Evolutionary conservation across 192 early-diverging fungal genomes (phyloP).

Genomic region (Podila minutissima): DNA sequence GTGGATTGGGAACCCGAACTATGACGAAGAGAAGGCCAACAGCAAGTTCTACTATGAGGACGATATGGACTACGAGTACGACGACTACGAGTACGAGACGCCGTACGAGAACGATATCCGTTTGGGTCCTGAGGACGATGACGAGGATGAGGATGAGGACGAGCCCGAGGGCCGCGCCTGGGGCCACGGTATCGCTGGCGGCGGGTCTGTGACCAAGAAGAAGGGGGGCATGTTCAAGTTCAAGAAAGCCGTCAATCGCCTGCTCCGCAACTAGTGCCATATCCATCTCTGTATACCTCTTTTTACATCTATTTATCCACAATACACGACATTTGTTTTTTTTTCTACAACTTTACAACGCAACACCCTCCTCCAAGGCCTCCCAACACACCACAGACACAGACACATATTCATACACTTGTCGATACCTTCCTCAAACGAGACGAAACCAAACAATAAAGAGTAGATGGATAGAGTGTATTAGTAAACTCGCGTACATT

Average conservation of each 20-base stretch:
- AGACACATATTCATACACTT: background rate
- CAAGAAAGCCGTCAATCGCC: constrained; percentile 44
- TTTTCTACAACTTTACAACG: constrained; percentile 2
- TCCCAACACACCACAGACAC: too few species aligned
- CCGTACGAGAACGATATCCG: constrained; percentile 37
- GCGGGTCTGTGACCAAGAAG: constrained; percentile 32
- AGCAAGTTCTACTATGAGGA: constrained; percentile 50
- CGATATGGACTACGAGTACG: constrained; percentile 22
- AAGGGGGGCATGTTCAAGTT: constrained; percentile 43
- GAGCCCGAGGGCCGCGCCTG: constrained; percentile 25
- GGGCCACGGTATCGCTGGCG: constrained; percentile 44
- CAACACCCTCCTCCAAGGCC: too few species aligned
- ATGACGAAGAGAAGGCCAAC: constrained; percentile 40
- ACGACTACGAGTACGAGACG: constrained; percentile 32
- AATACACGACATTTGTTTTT: constrained; percentile 6
- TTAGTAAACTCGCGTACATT: too few species aligned
- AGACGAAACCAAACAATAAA: background rate
- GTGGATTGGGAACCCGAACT: constrained; percentile 49
- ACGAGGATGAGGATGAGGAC: constrained; percentile 28
- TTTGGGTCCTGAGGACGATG: constrained; percentile 24
- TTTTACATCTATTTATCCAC: background rate
- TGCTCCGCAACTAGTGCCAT: constrained; percentile 26
- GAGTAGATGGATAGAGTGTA: too few species aligned
- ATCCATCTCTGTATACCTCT: background rate
- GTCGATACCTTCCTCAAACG: background rate